A percentile compares a stretch with the other conserved stretches of the same genome.
These are phyloP conservation scores for Geotrichum restrictum DNA, from an alignment of 1,139 yeast species.

Conservation along the genomic window DNA sequence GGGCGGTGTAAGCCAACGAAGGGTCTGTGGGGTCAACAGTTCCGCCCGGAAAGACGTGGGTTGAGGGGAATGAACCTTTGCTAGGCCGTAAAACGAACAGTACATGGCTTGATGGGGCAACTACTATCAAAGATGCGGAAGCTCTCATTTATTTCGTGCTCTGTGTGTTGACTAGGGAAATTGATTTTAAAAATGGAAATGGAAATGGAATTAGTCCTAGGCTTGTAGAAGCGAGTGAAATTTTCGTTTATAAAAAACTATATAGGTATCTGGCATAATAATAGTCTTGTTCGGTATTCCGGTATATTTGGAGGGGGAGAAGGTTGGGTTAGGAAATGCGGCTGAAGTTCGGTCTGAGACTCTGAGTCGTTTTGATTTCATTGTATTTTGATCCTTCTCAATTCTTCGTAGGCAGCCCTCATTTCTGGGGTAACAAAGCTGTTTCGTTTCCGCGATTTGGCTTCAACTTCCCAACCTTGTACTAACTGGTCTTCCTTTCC, in stretches of 20 bases:
- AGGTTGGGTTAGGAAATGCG: neutral
- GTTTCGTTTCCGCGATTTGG: neutral
- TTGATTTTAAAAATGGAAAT: neutral
- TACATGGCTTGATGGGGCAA: slow-evolving; percentile 32
- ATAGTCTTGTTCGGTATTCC: too few relatives aligned
- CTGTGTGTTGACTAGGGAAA: too few relatives aligned
- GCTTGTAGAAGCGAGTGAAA: too few relatives aligned
- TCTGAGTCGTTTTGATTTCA: neutral
- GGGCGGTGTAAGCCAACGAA: slow-evolving; percentile 33
- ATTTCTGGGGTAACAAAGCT: slow-evolving; percentile 7
- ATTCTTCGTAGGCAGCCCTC: slow-evolving; percentile 13
- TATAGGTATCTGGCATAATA: too few relatives aligned
- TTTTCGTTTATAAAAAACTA: too few relatives aligned
- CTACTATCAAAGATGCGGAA: slow-evolving; percentile 35
- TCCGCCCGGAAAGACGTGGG: slow-evolving; percentile 39
- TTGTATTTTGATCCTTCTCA: slow-evolving; percentile 3
- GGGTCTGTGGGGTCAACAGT: slow-evolving; percentile 32
- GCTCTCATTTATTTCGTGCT: slow-evolving; percentile 22
- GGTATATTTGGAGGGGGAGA: neutral
- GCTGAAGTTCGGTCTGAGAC: neutral
- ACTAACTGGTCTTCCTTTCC: neutral
- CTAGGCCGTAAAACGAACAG: slow-evolving; percentile 35
- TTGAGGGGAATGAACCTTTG: slow-evolving; percentile 33
- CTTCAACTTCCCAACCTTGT: slow-evolving; percentile 16
- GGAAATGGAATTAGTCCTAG: too few relatives aligned